Evolutionary conservation across 2,329 filamentous ascomycete species (phyloP).

Genomic region (Monilinia polystroma): DNA sequence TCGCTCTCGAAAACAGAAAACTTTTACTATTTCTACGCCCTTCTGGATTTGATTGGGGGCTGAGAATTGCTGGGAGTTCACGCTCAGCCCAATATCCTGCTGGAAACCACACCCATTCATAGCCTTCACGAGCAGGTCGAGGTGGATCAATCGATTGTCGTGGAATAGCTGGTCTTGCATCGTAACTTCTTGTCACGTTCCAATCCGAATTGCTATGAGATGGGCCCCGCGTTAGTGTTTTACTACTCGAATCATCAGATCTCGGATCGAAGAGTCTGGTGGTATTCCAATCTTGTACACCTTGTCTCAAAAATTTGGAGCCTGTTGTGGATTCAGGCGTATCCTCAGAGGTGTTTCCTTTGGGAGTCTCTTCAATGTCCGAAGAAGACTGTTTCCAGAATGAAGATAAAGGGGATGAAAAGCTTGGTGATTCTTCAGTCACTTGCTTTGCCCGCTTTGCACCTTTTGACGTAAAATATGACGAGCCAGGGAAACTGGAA

Average conservation of each 20-base stretch:
- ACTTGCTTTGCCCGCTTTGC: constrained; percentile 3
- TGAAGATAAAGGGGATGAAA: constrained; percentile 3
- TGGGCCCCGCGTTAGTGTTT: background rate
- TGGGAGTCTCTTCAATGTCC: background rate
- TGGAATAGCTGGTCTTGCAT: constrained; percentile 16
- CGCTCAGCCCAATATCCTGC: constrained; percentile 63
- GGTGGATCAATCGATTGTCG: constrained; percentile 48
- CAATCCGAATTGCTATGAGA: constrained; percentile 26
- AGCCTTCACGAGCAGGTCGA: constrained; percentile 53
- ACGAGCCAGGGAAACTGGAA: constrained; percentile 9
- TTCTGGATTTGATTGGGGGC: background rate
- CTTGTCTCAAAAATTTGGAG: background rate
- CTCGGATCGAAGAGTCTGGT: constrained; percentile 20
- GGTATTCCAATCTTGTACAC: constrained; percentile 21
- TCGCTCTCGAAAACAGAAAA: background rate
- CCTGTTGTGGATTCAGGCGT: background rate
- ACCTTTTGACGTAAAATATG: constrained; percentile 14
- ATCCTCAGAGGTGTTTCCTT: background rate
- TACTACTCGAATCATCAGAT: background rate
- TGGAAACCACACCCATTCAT: constrained; percentile 64
- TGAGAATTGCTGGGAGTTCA: constrained; percentile 35
- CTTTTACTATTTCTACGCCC: constrained; percentile 10
- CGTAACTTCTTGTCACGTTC: constrained; percentile 25
- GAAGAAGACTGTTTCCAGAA: constrained; percentile 14
- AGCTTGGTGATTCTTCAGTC: constrained; percentile 8